Base-by-base conservation (phyloP, 371 early-diverging fungal genomes). In the Mucor piriformis region DNA sequence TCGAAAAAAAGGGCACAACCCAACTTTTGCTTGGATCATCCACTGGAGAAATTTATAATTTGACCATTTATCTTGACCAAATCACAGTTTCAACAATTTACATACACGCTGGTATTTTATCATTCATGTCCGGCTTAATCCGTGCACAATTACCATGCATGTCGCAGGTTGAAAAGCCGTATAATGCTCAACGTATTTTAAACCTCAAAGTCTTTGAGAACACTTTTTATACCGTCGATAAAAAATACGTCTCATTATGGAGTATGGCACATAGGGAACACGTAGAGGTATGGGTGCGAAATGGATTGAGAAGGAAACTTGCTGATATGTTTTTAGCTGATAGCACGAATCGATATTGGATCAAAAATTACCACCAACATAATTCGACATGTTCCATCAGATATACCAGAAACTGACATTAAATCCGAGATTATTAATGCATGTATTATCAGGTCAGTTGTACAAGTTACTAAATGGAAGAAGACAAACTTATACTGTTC, bases 1-100 rank as follows among this genome's bases (percentile, higher is more conserved):
- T 59, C 12, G 27, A 42, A 43, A 16, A 10, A 11, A 21, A 51
- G 10, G 21, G 23, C 23, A 35, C 25, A 34, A 24, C 11, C 24
- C 59, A 44, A 25, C 16, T 21, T 2, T 21, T 59, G 3, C 15
- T 59, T n/a, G 59, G 59, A 6, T 33, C 59, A 44, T 44, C 44
- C n/a, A 3, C 16, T 13, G 34, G 44, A 7, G 44, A 52, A 6
- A 13, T 51, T 24, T 59, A 59, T n/a, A 34, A 44, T 35, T 3
- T 49, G 32, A n/a, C 32, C 4, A 11, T 8, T 12, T 25, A 29
- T 6, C 6, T 21, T 18, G 11, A 8, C 8, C 11, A 25, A n/a
- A 12, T 53, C 32, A 16, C 11, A 25, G 15, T 24, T 16, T 49
- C 25, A 11, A 15, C 42, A 42, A 18, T 42, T 18, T 42, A 42